phyloP scores from a whole-genome alignment of 805 yeast species.

The Lipomyces starkeyi region DNA sequence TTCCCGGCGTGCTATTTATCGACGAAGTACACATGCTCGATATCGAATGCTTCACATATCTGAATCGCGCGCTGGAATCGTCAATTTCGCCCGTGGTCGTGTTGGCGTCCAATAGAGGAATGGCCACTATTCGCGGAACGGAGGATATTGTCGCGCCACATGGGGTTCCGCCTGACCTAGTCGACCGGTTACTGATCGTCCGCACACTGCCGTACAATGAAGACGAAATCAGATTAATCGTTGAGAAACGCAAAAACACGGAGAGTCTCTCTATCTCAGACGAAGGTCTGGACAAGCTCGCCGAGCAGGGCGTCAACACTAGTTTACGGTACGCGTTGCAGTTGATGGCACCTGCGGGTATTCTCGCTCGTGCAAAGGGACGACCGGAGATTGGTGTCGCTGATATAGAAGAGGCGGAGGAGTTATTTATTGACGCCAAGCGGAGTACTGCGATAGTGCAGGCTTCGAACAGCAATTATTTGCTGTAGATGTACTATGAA shows the following conservation, averaged over 20 bases:
- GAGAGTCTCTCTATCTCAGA: conserved; percentile 70
- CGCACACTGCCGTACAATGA: conserved; percentile 87
- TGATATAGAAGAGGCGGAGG: conserved; percentile 80
- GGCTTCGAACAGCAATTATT: conserved; percentile 77
- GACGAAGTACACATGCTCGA: conserved; percentile 99
- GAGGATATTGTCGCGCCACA: conserved; percentile 86
- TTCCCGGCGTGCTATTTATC: conserved; percentile 96
- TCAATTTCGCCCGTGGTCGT: conserved; percentile 93
- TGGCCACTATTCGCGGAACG: conserved; percentile 90
- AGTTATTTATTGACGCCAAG: conserved; percentile 84
- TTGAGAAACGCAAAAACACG: conserved; percentile 78
- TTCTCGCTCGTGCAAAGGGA: conserved; percentile 74
- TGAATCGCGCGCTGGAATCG: conserved; percentile 92
- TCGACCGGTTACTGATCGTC: conserved; percentile 89
- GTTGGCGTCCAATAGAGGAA: conserved; percentile 93
- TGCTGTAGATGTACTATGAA: conserved; percentile 11
- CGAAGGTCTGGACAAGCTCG: conserved; percentile 76
- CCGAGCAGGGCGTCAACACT: conserved; percentile 73
- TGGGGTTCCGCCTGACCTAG: conserved; percentile 93
- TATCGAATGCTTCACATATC: conserved; percentile 92
- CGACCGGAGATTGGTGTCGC: conserved; percentile 68
- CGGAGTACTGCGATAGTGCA: conserved; percentile 83
- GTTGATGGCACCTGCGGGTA: conserved; percentile 86
- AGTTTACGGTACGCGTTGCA: conserved; percentile 93
- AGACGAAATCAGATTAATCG: conserved; percentile 81